phyloP scores from a whole-genome alignment of 179 eudicot species.

The Beta lomatogona region DNA sequence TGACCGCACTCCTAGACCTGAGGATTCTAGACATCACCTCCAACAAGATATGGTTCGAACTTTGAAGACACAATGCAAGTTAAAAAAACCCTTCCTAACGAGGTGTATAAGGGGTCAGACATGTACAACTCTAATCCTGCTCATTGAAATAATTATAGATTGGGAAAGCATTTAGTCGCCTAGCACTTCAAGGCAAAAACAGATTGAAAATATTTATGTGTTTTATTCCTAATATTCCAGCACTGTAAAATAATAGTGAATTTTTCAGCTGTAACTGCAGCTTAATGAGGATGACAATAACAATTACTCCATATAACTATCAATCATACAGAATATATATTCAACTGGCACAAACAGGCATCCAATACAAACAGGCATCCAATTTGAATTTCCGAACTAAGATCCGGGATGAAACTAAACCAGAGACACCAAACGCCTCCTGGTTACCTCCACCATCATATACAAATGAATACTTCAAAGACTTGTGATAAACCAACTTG shows the following conservation, averaged over 20 bases:
- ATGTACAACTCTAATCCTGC: neutral
- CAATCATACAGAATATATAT: neutral
- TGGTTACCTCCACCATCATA: neutral
- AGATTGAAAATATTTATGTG: neutral
- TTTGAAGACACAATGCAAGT: slow-evolving; percentile 7
- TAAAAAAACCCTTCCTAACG: neutral
- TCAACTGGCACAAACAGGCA: slow-evolving; percentile 8
- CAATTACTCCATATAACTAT: neutral
- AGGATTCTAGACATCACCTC: neutral
- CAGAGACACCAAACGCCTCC: neutral
- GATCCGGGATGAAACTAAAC: too few relatives aligned
- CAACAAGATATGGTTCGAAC: neutral
- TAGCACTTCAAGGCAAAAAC: neutral
- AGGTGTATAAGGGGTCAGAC: neutral
- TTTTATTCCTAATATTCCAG: neutral
- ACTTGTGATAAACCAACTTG: neutral
- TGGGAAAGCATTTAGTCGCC: neutral
- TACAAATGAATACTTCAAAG: neutral
- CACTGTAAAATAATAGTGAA: neutral
- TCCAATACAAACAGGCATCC: neutral
- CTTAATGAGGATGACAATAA: neutral
- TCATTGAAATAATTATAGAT: neutral
- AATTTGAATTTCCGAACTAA: neutral
- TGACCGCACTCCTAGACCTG: neutral
- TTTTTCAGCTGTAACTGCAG: neutral